Percentiles rank a stretch among this genome's conserved stretches.
phyloP scores from a whole-genome alignment of 1,284 basidiomycete species.

The Ustilago trichophora region DNA sequence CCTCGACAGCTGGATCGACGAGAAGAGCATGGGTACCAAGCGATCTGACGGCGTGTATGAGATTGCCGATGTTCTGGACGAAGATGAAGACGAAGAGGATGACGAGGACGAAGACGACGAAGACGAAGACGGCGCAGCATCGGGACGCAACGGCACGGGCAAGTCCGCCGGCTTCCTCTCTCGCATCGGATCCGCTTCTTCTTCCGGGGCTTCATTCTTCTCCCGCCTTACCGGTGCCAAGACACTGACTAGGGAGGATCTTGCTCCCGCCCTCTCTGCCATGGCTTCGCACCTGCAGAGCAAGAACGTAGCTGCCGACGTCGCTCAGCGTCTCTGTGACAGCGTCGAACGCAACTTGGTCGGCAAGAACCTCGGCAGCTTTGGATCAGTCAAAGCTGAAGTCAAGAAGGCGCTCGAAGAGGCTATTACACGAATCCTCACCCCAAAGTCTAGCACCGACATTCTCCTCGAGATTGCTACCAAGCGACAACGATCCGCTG shows the following conservation, averaged over 20 bases:
- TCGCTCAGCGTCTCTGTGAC: conserved; percentile 92
- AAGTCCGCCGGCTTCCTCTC: conserved; percentile 71
- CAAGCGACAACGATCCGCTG: conserved; percentile 65
- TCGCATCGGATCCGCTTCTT: conserved; percentile 67
- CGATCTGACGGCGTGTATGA: conserved; percentile 88
- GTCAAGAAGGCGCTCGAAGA: conserved; percentile 84
- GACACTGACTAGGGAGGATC: conserved; percentile 80
- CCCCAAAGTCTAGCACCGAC: conserved; percentile 95
- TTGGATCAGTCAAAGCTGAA: conserved; percentile 76
- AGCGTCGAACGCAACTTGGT: conserved; percentile 86
- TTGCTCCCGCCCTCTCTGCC: conserved; percentile 85
- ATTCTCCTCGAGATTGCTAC: conserved; percentile 77
- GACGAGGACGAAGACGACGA: conserved; percentile 76
- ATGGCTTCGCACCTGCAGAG: conserved; percentile 99
- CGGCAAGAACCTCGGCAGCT: conserved; percentile 73
- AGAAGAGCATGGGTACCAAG: conserved; percentile 80
- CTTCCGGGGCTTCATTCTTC: conserved; percentile 47
- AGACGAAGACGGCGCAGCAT: conserved; percentile 26
- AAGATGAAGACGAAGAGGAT: conserved; percentile 37
- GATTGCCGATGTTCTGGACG: conserved; percentile 80
- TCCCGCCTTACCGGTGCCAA: conserved; percentile 76
- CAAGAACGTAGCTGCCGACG: conserved; percentile 97
- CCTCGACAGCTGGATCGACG: conserved; percentile 69
- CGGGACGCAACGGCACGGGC: conserved; percentile 4
- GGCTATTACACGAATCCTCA: conserved; percentile 90